A percentile compares a stretch with the other conserved stretches of the same genome.
Evolutionary conservation across 257 asterid genomes (phyloP).

Genomic region (Misopates orontium): DNA sequence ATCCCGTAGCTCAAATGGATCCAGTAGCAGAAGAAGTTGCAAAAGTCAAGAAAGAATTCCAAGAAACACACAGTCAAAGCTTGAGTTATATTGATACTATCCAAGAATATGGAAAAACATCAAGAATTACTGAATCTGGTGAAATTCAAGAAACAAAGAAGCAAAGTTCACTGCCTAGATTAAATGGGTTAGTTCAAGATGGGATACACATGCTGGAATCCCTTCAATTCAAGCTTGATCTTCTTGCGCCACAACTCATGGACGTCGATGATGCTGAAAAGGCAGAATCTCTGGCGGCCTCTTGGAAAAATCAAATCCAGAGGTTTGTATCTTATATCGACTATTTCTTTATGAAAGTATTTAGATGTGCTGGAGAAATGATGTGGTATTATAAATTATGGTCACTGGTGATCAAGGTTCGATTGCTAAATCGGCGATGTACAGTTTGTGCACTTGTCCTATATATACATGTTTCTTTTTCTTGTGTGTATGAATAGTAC

Average conservation of each 20-base stretch:
- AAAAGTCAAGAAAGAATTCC: constrained; percentile 55
- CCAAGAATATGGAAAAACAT: constrained; percentile 63
- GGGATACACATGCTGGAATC: constrained; percentile 65
- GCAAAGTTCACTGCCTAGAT: constrained; percentile 77
- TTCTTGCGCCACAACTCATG: constrained; percentile 83
- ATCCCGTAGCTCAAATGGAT: constrained; percentile 44
- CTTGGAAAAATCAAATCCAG: constrained; percentile 66
- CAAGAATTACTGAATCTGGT: constrained; percentile 32
- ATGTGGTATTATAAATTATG: background rate
- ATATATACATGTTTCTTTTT: background rate
- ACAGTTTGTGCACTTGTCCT: no score
- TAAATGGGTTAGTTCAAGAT: constrained; percentile 91
- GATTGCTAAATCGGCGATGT: no score
- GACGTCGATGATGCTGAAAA: constrained; percentile 61
- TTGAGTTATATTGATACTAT: constrained; percentile 51
- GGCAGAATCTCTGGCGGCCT: constrained; percentile 63
- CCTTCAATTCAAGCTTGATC: constrained; percentile 82
- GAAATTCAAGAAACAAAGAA: constrained; percentile 35
- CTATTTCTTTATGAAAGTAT: background rate
- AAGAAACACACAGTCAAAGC: constrained; percentile 50
- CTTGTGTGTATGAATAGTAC: background rate
- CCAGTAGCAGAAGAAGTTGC: constrained; percentile 72
- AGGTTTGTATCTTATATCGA: constrained; percentile 44
- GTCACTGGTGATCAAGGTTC: background rate
- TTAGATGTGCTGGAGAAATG: no score